A percentile compares a stretch with the other conserved stretches of the same genome.
Conservation (phyloP, 1,284 basidiomycete species). For the Afroboletus lepidellus region DNA sequence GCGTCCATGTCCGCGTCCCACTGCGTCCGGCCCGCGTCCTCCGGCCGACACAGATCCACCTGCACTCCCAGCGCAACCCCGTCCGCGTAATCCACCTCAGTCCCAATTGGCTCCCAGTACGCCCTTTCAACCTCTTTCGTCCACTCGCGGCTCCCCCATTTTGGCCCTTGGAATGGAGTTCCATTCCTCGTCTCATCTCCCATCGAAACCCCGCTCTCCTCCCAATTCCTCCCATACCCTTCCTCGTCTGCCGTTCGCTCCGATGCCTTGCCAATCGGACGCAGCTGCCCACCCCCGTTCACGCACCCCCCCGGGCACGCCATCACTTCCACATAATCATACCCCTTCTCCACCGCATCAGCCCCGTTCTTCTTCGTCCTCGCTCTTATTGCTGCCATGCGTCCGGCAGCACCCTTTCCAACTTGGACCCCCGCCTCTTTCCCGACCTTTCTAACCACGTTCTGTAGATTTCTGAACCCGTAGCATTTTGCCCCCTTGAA, state of each 20-base stretch:
- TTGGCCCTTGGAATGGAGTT: conserved; percentile 38
- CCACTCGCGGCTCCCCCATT: conserved; percentile 79
- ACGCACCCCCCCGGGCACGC: conserved; percentile 98
- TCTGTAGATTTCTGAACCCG: conserved; percentile 97
- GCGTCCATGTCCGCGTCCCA: conserved; percentile 42
- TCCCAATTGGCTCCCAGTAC: conserved; percentile 67
- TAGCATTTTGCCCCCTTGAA: conserved; percentile 96
- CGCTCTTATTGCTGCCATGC: conserved; percentile 40
- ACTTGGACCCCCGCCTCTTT: conserved; percentile 78
- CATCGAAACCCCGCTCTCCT: conserved; percentile 45
- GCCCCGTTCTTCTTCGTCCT: conserved; percentile 34
- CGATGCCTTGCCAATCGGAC: conserved; percentile 42
- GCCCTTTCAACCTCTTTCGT: conserved; percentile 71
- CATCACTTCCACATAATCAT: conserved; percentile 99
- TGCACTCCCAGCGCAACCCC: conserved; percentile 45
- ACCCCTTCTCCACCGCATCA: conserved; percentile 45
- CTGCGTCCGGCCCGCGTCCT: conserved; percentile 10
- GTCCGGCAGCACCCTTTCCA: conserved; percentile 63
- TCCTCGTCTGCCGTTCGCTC: conserved; percentile 52
- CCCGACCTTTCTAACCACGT: conserved; percentile 92
- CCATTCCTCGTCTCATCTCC: conserved; percentile 38
- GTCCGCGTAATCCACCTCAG: conserved; percentile 38
- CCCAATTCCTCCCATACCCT: conserved; percentile 58
- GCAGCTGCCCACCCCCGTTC: conserved; percentile 95
- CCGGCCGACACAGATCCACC: conserved; percentile 33